Conservation (phyloP, 1,284 basidiomycete genomes). For the Cryptococcus amylolentus region DNA sequence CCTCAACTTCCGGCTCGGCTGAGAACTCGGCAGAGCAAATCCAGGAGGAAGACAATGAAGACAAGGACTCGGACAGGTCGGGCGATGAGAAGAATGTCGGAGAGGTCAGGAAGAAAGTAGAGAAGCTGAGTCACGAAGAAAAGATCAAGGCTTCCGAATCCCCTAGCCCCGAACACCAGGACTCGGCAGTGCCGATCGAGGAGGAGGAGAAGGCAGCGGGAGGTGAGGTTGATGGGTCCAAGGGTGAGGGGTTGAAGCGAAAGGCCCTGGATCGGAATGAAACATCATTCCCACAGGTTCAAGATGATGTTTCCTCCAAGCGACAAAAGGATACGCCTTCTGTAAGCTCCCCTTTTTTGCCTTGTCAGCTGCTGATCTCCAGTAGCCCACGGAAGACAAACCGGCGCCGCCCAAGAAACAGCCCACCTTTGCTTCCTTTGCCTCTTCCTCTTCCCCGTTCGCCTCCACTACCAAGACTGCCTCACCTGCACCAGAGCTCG, state of each 20-base stretch:
- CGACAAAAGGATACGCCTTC: slow-evolving; percentile 21
- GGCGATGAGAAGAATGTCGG: slow-evolving; percentile 25
- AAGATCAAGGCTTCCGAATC: slow-evolving; percentile 5
- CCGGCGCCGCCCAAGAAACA: slow-evolving; percentile 21
- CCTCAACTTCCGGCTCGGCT: neutral
- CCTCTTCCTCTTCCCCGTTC: slow-evolving; percentile 62
- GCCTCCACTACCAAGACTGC: slow-evolving; percentile 24
- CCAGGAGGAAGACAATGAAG: slow-evolving; percentile 8
- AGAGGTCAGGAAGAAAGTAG: slow-evolving; percentile 44
- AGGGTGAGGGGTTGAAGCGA: slow-evolving; percentile 32
- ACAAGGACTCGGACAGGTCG: slow-evolving; percentile 1
- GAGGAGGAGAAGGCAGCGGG: slow-evolving; percentile 20
- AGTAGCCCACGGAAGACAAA: neutral
- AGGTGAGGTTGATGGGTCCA: slow-evolving; percentile 9
- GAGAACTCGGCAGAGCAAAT: slow-evolving; percentile 3
- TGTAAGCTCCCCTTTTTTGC: slow-evolving; percentile 9
- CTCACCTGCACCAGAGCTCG: slow-evolving; percentile 4
- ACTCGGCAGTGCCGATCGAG: neutral
- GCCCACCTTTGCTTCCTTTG: slow-evolving; percentile 60
- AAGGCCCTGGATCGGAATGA: slow-evolving; percentile 36
- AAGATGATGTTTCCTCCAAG: slow-evolving; percentile 19
- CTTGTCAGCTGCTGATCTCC: too few relatives aligned
- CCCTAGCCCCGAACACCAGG: slow-evolving; percentile 2
- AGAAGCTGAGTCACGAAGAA: slow-evolving; percentile 43
- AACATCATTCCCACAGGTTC: slow-evolving; percentile 15